Conservation (phyloP, 768 basidiomycete genomes). For the Collybia sp. region DNA sequence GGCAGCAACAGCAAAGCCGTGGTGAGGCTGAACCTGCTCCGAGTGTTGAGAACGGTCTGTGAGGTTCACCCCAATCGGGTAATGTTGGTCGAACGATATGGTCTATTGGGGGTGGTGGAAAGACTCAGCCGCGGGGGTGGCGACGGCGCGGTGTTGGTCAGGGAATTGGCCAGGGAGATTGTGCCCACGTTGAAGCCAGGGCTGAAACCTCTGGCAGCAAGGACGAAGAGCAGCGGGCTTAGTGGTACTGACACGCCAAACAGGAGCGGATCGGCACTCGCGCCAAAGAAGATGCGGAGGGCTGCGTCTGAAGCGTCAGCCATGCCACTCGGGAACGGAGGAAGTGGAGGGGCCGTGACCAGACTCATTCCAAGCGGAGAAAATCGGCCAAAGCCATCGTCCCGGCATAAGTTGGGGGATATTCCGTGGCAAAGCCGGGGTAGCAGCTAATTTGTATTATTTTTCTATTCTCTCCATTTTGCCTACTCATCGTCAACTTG, state of each 20-base stretch:
- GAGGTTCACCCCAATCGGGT: slow-evolving; percentile 87
- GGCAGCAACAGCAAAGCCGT: slow-evolving; percentile 72
- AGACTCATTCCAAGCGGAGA: slow-evolving; percentile 18
- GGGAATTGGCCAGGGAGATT: slow-evolving; percentile 85
- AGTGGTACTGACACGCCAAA: slow-evolving; percentile 12
- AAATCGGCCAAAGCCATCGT: slow-evolving; percentile 28
- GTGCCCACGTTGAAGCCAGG: slow-evolving; percentile 73
- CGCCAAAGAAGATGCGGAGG: slow-evolving; percentile 62
- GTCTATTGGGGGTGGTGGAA: slow-evolving; percentile 76
- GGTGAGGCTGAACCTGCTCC: slow-evolving; percentile 84
- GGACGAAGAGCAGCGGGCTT: slow-evolving; percentile 13
- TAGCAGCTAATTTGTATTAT: slow-evolving; percentile 5
- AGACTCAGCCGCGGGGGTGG: slow-evolving; percentile 65
- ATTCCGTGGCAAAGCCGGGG: slow-evolving; percentile 48
- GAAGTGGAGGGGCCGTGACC: slow-evolving; percentile 5
- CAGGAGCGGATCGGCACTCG: slow-evolving; percentile 29
- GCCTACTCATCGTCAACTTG: neutral
- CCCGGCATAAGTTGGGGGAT: slow-evolving; percentile 55
- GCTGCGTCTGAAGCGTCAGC: slow-evolving; percentile 66
- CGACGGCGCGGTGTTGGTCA: slow-evolving; percentile 88
- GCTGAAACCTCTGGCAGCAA: slow-evolving; percentile 45
- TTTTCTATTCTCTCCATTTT: slow-evolving; percentile 4
- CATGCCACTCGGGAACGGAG: slow-evolving; percentile 12
- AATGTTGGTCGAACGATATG: slow-evolving; percentile 78
- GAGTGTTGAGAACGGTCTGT: slow-evolving; percentile 79